phyloP scores from a whole-genome alignment of 2,329 filamentous ascomycete genomes.

The Blumeria graminis region DNA sequence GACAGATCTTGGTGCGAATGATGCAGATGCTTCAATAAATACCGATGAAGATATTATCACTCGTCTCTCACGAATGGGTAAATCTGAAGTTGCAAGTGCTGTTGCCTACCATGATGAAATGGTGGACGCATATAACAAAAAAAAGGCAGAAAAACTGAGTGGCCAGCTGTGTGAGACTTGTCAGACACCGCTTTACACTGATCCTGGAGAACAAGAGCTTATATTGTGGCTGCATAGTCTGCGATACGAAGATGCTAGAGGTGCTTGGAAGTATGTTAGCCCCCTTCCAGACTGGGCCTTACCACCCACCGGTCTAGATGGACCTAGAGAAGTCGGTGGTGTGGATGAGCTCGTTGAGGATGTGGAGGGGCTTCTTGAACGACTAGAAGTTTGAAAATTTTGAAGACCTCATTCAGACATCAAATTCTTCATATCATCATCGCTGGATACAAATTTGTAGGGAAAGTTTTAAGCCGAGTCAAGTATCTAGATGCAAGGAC shows the following conservation, averaged over 20 bases:
- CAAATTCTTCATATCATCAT: too few relatives aligned
- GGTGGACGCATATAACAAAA: slow-evolving; percentile 71
- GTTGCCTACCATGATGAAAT: slow-evolving; percentile 87
- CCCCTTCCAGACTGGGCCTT: slow-evolving; percentile 68
- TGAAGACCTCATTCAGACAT: too few relatives aligned
- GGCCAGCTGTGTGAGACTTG: slow-evolving; percentile 63
- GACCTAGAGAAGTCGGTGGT: slow-evolving; percentile 42
- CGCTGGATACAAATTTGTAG: too few relatives aligned
- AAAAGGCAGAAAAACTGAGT: slow-evolving; percentile 81
- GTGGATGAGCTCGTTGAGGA: slow-evolving; percentile 34
- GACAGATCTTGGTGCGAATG: slow-evolving; percentile 42
- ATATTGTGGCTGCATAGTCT: slow-evolving; percentile 85
- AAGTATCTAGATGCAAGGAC: too few relatives aligned
- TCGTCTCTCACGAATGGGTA: slow-evolving; percentile 71
- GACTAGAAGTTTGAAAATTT: too few relatives aligned
- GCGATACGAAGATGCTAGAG: slow-evolving; percentile 63
- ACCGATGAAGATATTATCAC: slow-evolving; percentile 79
- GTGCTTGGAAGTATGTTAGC: slow-evolving; percentile 71
- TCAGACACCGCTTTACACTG: slow-evolving; percentile 72
- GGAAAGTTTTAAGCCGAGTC: too few relatives aligned
- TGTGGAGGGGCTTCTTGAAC: slow-evolving; percentile 14
- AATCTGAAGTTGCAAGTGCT: slow-evolving; percentile 73
- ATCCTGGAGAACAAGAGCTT: slow-evolving; percentile 73
- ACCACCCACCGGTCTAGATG: slow-evolving; percentile 33
- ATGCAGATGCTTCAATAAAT: slow-evolving; percentile 40